Base-by-base conservation (phyloP, 768 basidiomycete genomes). In the Termitomyces sp. region DNA sequence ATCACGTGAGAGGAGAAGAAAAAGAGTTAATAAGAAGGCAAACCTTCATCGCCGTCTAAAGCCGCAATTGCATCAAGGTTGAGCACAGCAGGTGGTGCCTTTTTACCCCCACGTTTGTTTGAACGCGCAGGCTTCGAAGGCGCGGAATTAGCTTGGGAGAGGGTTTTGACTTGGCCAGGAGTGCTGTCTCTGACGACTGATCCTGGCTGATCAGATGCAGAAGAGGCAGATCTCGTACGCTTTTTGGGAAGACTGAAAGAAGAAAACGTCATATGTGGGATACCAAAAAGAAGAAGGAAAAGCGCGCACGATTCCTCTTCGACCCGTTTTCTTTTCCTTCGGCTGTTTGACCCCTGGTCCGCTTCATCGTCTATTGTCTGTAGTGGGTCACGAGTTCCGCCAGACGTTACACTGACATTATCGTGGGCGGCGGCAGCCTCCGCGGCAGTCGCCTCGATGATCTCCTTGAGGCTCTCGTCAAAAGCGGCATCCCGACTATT, bases 401-500 rank as follows among this genome's bases (percentile, higher is more conserved):
- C 69, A 14, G 72, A 64, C 24, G 54, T 49, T 8, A 70, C 58
- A 43, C 65, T 69, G 38, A 49, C 68, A n/a, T 71, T 65, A 40
- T 80, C 80, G 47, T 77, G 73, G 9, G 68, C 73, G 30, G 78
- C 79, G 47, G 81, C 81, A 3, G 85, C 87, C 66, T 88, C 86
- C 6, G 84, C 83, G 24, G 87, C 87, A 19, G 85, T 85, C 38
- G 81, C 82, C 62, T 87, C 84, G 49, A 90, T 84, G 51, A 88
- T 73, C 64, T 88, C 87, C 67, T 88, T 86, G 54, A 90, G 68
- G 65, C 86, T 92, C 65, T 94, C 90, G 66, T 96, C 95, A 66
- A 93, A 95, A 12, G 86, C 88, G 15, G 95, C 92, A 68, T 97
- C 96, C 55, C 96, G 78, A 64, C 92, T 95, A 69, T 98, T 98